These are phyloP conservation scores for Endotrypanum monterogeii DNA, from an alignment of 208 protist species.

Conservation along the genomic window DNA sequence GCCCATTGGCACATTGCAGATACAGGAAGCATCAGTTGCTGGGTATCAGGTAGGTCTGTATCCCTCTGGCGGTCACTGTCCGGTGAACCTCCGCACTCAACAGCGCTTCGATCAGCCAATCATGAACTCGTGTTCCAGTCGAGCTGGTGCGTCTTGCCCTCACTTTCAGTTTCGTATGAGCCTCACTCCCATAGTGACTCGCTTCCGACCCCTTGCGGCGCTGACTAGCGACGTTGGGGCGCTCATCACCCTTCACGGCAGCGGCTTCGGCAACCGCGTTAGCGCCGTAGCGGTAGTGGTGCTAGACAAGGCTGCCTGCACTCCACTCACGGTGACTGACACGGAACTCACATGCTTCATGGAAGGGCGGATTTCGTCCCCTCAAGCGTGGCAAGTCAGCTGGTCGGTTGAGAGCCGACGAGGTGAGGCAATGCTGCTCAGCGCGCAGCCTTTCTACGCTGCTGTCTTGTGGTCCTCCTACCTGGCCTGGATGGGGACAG, in stretches of 20 bases:
- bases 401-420: constrained; percentile 22
- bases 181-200: constrained; percentile 40
- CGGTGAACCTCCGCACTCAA: constrained; percentile 37
- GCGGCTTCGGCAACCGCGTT: constrained; percentile 33
- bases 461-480: constrained; percentile 49
- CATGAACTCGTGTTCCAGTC: constrained; percentile 38
- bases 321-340: constrained; percentile 24
- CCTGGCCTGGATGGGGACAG: constrained; percentile 35
- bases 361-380: constrained; percentile 28
- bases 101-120: constrained; percentile 14
- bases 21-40: constrained; percentile 20
- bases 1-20: constrained; percentile 9
- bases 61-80: constrained; percentile 34
- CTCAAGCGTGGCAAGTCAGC: constrained; percentile 11
- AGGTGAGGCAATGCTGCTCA: constrained; percentile 35
- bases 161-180: constrained; percentile 29
- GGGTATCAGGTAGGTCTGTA: constrained; percentile 52
- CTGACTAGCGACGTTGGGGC: constrained; percentile 22
- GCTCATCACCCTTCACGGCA: constrained; percentile 26
- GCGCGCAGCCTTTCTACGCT: constrained; percentile 37
- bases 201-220: constrained; percentile 25
- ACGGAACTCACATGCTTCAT: constrained; percentile 32
- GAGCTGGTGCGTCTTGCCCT: constrained; percentile 35
- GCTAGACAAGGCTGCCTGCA: constrained; percentile 35
- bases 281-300: constrained; percentile 27